Base-by-base conservation (phyloP, 2,329 filamentous ascomycete species). In the Stagonosporopsis tanaceti region DNA sequence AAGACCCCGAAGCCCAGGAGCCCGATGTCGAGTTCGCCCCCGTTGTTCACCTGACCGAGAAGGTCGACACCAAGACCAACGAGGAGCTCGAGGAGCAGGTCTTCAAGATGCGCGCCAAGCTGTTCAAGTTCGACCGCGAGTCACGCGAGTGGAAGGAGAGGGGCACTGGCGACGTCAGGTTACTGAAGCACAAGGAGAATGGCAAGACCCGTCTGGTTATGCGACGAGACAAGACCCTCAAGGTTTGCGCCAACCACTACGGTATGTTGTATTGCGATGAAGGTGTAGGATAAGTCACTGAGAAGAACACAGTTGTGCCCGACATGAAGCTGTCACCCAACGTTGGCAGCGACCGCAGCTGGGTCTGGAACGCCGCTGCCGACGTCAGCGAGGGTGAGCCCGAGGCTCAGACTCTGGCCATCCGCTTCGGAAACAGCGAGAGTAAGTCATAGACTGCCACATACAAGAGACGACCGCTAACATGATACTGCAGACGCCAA, bases 181-280 rank as follows among this genome's bases (percentile, higher is more conserved):
- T 99, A 79, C 85, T 99, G 77, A 98, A 97, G 89, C 95, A 99
- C 86, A 95, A 93, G 87, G 93, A 97, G 84, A 97, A 97, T 79
- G 88, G 90, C 81, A 98, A 98, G 89, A 97, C 93, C 58, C 89
- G 95, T 71, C 84, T 99, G 72, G 95, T 99, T 70, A 99, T 99
- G 95, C 91, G 95, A 79, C 88, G 95, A 78, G 95, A 99, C 85
- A 98, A 98, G 92, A 99, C 95, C 61, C 88, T 98, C 83, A 99
- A 99, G 87, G 95, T 99, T 81, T 99, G 95, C 89, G 95, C 95
- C 77, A 99, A 99, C 85, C 95, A 99, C 86, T 99, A 99, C 82
- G 89, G 93, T 97, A 89, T 74, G 90, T 47, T 38, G 48, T 62
- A 76, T 24, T 32, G 24, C 8, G 38, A 20, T 6, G 1, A 34